phyloP scores from a whole-genome alignment of 352 stramenopile genomes.

The Phytophthora aleatoria region DNA sequence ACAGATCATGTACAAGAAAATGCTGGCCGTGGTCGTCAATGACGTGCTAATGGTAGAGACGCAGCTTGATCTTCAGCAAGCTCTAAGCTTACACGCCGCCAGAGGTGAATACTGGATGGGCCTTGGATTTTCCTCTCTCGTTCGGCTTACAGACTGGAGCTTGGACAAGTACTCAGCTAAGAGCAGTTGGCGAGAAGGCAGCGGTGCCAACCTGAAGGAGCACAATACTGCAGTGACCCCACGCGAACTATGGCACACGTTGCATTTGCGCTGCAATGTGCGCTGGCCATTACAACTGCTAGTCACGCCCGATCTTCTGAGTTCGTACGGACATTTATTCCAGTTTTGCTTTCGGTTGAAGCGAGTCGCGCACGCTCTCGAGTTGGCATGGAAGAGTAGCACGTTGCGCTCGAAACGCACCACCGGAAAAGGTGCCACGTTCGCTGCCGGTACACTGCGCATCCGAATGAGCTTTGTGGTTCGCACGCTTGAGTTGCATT shows the following conservation, averaged over 20 bases:
- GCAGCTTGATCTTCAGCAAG: constrained; percentile 54
- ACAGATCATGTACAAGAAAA: constrained; percentile 60
- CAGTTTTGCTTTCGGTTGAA: constrained; percentile 85
- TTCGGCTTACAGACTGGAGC: constrained; percentile 51
- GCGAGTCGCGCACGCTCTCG: constrained; percentile 65
- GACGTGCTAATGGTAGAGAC: constrained; percentile 50
- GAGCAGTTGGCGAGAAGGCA: constrained; percentile 30
- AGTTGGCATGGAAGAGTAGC: constrained; percentile 65
- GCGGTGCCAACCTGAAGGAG: constrained; percentile 31
- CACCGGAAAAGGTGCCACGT: constrained; percentile 12
- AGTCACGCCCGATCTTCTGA: constrained; percentile 54
- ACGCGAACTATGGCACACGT: constrained; percentile 63
- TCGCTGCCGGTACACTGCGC: constrained; percentile 47
- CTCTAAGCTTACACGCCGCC: constrained; percentile 39
- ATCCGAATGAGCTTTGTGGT: constrained; percentile 80
- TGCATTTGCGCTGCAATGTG: constrained; percentile 56
- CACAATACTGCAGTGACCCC: constrained; percentile 44
- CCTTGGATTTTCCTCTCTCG: constrained; percentile 42
- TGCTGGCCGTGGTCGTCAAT: constrained; percentile 51
- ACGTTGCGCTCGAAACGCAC: constrained; percentile 38
- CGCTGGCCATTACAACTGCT: constrained; percentile 76
- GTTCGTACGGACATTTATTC: constrained; percentile 73
- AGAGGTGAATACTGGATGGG: constrained; percentile 61
- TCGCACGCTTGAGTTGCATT: constrained; percentile 73
- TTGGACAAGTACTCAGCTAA: constrained; percentile 62